Conservation (phyloP, 2,329 filamentous ascomycete species). For the Neofusicoccum umdonicola region DNA sequence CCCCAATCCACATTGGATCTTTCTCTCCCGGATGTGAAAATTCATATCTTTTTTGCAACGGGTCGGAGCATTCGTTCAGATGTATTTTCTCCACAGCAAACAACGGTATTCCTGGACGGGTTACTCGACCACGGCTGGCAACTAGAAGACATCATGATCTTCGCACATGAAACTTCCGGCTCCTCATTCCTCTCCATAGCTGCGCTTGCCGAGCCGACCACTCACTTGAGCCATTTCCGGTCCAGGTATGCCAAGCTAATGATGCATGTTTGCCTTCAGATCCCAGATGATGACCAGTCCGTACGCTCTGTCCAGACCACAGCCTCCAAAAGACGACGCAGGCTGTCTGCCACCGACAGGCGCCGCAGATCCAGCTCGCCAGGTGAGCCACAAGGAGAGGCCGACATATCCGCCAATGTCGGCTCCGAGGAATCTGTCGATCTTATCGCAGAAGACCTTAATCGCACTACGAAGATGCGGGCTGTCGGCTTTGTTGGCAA, state of each 20-base stretch:
- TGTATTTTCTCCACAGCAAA: too few species aligned
- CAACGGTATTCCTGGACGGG: too few species aligned
- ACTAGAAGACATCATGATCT: too few species aligned
- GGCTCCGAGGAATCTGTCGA: constrained; percentile 28
- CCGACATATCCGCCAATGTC: constrained; percentile 25
- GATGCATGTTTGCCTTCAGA: background rate
- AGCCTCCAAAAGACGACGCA: background rate
- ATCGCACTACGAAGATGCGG: constrained; percentile 24
- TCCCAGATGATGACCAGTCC: background rate
- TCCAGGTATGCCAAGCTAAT: background rate
- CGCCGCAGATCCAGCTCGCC: constrained; percentile 19
- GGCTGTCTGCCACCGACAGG: constrained; percentile 18
- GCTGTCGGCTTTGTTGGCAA: constrained; percentile 28
- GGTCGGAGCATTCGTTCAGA: too few species aligned
- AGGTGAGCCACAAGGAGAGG: constrained; percentile 22
- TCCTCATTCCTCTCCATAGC: background rate
- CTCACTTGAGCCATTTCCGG: background rate
- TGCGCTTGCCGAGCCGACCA: background rate
- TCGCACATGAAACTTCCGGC: background rate
- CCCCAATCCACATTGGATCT: too few species aligned
- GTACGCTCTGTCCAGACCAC: background rate
- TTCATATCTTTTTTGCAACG: too few species aligned
- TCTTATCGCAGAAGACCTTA: constrained; percentile 26
- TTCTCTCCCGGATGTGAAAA: too few species aligned
- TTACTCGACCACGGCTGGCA: too few species aligned